Conservation (phyloP, 2,329 filamentous ascomycete species). For the Colletotrichum coccodes region DNA sequence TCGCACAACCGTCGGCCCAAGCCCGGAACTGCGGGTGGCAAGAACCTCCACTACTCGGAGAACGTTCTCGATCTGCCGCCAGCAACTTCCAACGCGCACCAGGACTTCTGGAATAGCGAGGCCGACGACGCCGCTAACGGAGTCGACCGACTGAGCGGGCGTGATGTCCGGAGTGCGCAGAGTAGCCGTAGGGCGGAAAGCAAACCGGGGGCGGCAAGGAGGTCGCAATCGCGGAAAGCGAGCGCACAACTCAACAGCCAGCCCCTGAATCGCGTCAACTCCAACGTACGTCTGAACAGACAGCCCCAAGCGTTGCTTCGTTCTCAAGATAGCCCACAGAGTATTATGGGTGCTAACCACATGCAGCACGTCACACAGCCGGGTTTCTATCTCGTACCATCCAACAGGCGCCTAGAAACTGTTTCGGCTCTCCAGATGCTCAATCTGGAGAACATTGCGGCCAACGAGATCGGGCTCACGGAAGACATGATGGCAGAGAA, state of each 20-base stretch:
- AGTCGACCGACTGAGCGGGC: slow-evolving; percentile 57
- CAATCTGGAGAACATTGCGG: slow-evolving; percentile 90
- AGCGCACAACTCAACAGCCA: slow-evolving; percentile 53
- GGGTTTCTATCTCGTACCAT: slow-evolving; percentile 64
- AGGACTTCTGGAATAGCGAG: slow-evolving; percentile 79
- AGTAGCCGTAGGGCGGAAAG: slow-evolving; percentile 62
- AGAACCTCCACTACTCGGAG: slow-evolving; percentile 91
- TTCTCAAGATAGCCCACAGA: slow-evolving; percentile 24
- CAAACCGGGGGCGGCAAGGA: slow-evolving; percentile 58
- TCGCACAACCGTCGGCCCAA: slow-evolving; percentile 82
- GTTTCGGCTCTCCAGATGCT: slow-evolving; percentile 86
- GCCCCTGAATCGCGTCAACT: slow-evolving; percentile 59
- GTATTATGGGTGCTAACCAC: slow-evolving; percentile 40
- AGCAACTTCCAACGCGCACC: slow-evolving; percentile 48
- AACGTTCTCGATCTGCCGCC: slow-evolving; percentile 81
- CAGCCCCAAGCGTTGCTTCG: slow-evolving; percentile 25
- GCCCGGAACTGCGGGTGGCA: slow-evolving; percentile 80
- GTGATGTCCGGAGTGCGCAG: slow-evolving; percentile 62
- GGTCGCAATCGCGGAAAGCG: slow-evolving; percentile 68
- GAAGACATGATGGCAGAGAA: slow-evolving; percentile 95
- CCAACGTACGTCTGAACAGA: slow-evolving; percentile 48
- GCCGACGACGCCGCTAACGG: slow-evolving; percentile 68
- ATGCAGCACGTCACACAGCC: slow-evolving; percentile 41
- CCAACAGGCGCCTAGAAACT: slow-evolving; percentile 68
- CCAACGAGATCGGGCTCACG: slow-evolving; percentile 85